phyloP scores from a whole-genome alignment of 192 early-diverging fungal species.

The Podila epigama region DNA sequence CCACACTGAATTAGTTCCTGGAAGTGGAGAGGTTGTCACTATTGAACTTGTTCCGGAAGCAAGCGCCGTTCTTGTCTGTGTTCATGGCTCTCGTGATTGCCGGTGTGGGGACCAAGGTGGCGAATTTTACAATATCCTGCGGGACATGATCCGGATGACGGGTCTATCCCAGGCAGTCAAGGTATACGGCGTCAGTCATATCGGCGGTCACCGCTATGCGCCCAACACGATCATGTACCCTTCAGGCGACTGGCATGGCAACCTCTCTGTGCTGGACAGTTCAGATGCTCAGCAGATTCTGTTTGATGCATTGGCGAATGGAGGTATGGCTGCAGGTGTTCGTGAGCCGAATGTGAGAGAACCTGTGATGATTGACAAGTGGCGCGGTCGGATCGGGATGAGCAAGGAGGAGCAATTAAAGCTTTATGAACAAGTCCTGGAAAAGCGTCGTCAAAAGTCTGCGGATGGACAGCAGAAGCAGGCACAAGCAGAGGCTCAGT shows the following conservation, averaged over 20 bases:
- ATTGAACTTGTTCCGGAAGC: slow-evolving; percentile 22
- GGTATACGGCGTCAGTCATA: slow-evolving; percentile 58
- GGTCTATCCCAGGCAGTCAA: slow-evolving; percentile 30
- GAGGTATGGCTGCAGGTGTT: slow-evolving; percentile 35
- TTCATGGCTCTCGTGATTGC: slow-evolving; percentile 56
- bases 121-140: slow-evolving; percentile 45
- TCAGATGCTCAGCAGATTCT: slow-evolving; percentile 50
- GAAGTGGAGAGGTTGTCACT: slow-evolving; percentile 25
- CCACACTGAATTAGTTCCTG: slow-evolving; percentile 26
- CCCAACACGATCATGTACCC: slow-evolving; percentile 66
- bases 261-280: slow-evolving; percentile 32
- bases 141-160: slow-evolving; percentile 44
- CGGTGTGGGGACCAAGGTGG: slow-evolving; percentile 55
- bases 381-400: slow-evolving; percentile 61
- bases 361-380: slow-evolving; percentile 52
- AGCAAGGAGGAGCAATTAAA: slow-evolving; percentile 48
- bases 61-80: slow-evolving; percentile 50
- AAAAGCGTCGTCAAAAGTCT: too few species aligned
- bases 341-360: slow-evolving; percentile 6
- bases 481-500: neutral
- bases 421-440: slow-evolving; percentile 26
- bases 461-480: slow-evolving; percentile 15
- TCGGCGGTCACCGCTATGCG: slow-evolving; percentile 67
- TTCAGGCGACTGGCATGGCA: slow-evolving; percentile 64
- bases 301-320: slow-evolving; percentile 47